Evolutionary conservation across 345 rosid species (phyloP), one percentile per base, ranked within the genome.

Genomic region (Erucastrum elatum): DNA sequence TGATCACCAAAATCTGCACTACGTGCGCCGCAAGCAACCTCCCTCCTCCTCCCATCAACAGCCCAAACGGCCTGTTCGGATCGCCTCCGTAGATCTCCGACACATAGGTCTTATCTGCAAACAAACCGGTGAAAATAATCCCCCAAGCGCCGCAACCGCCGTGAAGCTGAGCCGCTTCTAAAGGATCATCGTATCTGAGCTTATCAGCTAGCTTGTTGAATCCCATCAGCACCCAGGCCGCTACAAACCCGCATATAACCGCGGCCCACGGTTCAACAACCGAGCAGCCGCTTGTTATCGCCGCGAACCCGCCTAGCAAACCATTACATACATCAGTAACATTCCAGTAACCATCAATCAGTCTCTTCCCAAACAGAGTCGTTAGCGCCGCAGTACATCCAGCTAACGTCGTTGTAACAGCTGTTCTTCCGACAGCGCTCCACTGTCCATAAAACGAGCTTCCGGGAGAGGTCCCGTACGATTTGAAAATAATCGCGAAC

Each of bases 111-210:
- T 82, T 66, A 1, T 77, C 68, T 0, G 88, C 88, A 46, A 86
- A 86, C 34, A 86, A 33, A 2, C 66, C 84, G 3, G 86, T 82
- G 72, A 84, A 86, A 12, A 84, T 75, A 0, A 86, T 70, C 16
- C 87, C 87, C 88, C 85, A 84, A 0, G 83, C 77, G 0, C 87
- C 88, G 1, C 87, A 86, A 9, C 87, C 88, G 0, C 83, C 87
- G 16, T 86, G 85, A 30, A 86, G 84, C 68, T 86, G 87, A 9
- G 88, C 87, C 0, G 84, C 88, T 71, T 84, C 88, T n/a, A 84
- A 44, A 0, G 86, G 88, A 77, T 86, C 88, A 11, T 86, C 88
- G 31, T 27, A 86, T 10, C 49, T 6, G 0, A 73, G 12, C 55
- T 13, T 82, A 9, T 84, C 86, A 0, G 88, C 87, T 4, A 84